Evolutionary conservation across 331 rosid species (phyloP).

Genomic region (Pyrus hybrid): DNA sequence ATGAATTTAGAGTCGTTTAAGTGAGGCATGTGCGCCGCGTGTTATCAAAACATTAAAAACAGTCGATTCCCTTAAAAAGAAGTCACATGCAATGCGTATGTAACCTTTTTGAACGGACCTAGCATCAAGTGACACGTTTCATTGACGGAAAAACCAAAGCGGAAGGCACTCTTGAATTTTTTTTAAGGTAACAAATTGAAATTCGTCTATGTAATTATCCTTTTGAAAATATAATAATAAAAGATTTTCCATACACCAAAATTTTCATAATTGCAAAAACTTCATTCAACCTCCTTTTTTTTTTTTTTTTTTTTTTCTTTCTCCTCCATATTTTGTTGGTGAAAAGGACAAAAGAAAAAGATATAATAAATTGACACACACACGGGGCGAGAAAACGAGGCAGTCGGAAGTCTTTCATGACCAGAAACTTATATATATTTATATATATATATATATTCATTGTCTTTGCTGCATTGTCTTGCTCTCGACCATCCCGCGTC

Average conservation of each 20-base stretch:
- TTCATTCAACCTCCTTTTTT: not conserved
- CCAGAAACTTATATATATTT: too few relatives aligned
- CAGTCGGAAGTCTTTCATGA: not conserved
- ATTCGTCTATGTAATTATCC: not conserved
- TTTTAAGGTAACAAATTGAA: not conserved
- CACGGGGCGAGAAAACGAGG: not conserved
- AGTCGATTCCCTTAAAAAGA: not conserved
- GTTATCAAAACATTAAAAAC: not conserved
- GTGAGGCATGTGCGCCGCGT: not conserved
- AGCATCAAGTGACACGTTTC: not conserved
- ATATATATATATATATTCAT: slow-evolving; percentile 9
- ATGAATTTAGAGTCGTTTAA: not conserved
- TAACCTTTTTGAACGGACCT: accelerated
- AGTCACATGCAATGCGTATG: not conserved
- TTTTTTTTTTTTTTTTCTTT: too few relatives aligned
- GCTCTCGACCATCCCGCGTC: slow-evolving; percentile 8
- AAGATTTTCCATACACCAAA: not conserved
- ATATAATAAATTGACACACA: not conserved
- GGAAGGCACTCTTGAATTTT: accelerated
- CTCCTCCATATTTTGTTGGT: not conserved
- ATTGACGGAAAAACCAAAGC: not conserved
- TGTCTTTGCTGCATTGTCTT: slow-evolving; percentile 20
- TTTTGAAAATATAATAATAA: not conserved
- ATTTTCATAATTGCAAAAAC: not conserved
- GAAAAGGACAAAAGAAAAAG: not conserved